Evolutionary conservation across 768 basidiomycete genomes (phyloP).

Genomic region (Pleurotus sapidus): DNA sequence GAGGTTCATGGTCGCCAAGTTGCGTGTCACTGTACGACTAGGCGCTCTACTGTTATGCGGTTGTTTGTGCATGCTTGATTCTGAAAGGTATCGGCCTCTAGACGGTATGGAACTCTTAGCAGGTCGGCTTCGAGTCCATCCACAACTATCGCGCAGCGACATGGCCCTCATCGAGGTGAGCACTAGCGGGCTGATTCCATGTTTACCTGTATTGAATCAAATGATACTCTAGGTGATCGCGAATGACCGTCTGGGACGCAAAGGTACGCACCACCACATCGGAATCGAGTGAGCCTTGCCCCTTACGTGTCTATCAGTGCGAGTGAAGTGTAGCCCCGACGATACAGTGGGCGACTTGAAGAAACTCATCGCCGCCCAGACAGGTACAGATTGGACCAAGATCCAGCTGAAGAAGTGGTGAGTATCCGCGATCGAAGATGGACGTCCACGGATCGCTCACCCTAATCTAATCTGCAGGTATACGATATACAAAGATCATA

Average conservation of each 20-base stretch:
- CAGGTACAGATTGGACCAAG: conserved; percentile 81
- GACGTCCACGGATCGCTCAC: neutral
- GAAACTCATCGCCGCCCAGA: conserved; percentile 95
- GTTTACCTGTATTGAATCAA: neutral
- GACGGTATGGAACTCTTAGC: neutral
- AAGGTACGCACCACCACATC: conserved; percentile 52
- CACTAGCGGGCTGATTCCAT: neutral
- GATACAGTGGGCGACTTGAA: conserved; percentile 98
- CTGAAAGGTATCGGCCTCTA: neutral
- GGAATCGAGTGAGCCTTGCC: conserved; percentile 4
- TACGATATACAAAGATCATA: conserved; percentile 94
- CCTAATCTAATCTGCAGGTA: conserved; percentile 55
- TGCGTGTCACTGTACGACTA: too few species aligned
- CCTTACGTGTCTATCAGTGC: conserved; percentile 49
- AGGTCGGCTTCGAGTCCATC: neutral
- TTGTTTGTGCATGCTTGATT: neutral
- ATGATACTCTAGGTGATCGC: conserved; percentile 70
- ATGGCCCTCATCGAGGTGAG: conserved; percentile 59
- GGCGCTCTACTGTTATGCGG: conserved; percentile 1
- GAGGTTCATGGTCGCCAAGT: conserved; percentile 55
- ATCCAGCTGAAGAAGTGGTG: conserved; percentile 98
- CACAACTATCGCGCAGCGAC: neutral
- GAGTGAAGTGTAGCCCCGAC: conserved; percentile 92
- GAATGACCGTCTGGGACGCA: conserved; percentile 92
- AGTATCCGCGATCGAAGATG: conserved; percentile 21